Evolutionary conservation across 108 stramenopile genomes (phyloP).

Genomic region (Skeletonema tropicum): DNA sequence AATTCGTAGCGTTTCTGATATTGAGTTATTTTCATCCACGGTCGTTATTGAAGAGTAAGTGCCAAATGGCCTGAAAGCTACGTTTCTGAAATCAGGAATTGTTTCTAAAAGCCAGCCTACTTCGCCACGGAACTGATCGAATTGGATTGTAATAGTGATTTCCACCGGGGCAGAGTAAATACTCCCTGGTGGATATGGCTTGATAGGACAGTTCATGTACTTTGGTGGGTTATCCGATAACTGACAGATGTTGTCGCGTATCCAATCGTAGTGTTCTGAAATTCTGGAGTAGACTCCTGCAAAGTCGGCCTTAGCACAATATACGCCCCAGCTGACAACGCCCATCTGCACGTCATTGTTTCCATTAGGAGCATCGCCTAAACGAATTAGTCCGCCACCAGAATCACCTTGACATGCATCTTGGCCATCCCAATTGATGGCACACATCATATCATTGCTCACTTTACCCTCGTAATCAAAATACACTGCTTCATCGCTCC

Average conservation of each 20-base stretch:
- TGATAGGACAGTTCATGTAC: conserved; percentile 37
- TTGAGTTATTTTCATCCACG: conserved; percentile 34
- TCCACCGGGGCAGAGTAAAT: conserved; percentile 27
- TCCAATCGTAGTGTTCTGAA: conserved; percentile 47
- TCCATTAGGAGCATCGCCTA: conserved; percentile 18
- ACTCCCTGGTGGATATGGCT: conserved; percentile 25
- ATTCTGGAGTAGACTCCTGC: conserved; percentile 47
- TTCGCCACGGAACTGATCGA: conserved; percentile 38
- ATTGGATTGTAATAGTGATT: conserved; percentile 28
- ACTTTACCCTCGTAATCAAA: conserved; percentile 41
- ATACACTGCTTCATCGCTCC: conserved; percentile 11
- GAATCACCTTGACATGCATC: conserved; percentile 59
- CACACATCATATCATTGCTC: conserved; percentile 50
- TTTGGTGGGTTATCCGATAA: conserved; percentile 43
- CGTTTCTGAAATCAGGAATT: conserved; percentile 46
- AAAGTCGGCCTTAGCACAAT: conserved; percentile 41
- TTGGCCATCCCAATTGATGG: conserved; percentile 10
- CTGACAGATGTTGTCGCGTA: conserved; percentile 27
- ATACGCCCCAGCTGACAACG: conserved; percentile 44
- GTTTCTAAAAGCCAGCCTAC: conserved; percentile 49
- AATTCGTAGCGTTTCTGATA: conserved; percentile 32
- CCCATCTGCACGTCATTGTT: conserved; percentile 46
- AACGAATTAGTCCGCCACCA: conserved; percentile 43
- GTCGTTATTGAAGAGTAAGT: conserved; percentile 18
- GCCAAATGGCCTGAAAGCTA: conserved; percentile 35